Evolutionary conservation across 2,329 filamentous ascomycete species (phyloP).

Genomic region (Pseudogymnoascus sp.): DNA sequence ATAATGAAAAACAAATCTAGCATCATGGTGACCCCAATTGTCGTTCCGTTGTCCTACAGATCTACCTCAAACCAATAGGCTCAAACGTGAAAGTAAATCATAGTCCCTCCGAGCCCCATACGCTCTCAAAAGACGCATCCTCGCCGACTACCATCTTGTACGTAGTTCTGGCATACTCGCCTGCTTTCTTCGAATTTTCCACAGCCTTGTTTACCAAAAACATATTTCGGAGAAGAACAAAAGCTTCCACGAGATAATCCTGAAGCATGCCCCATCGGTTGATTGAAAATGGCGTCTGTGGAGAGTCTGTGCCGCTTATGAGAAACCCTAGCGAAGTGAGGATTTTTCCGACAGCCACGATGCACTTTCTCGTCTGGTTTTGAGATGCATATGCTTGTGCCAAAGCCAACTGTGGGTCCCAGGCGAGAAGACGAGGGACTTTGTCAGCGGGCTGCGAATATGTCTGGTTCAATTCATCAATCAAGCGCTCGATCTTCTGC

Average conservation of each 20-base stretch:
- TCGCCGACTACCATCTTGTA: conserved; percentile 31
- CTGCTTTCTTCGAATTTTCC: conserved; percentile 18
- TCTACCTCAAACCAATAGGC: neutral
- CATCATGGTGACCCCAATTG: neutral
- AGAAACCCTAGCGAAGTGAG: conserved; percentile 11
- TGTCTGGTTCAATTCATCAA: conserved; percentile 18
- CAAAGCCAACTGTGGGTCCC: conserved; percentile 17
- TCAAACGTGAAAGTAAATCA: neutral
- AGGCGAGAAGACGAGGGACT: conserved; percentile 23
- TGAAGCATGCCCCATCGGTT: conserved; percentile 26
- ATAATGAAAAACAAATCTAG: neutral
- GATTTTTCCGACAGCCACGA: neutral
- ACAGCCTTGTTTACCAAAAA: conserved; percentile 20
- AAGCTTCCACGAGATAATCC: conserved; percentile 23
- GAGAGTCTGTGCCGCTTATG: conserved; percentile 9
- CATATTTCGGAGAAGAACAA: conserved; percentile 23
- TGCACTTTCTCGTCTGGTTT: conserved; percentile 1
- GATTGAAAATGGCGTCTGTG: conserved; percentile 9
- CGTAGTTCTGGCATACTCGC: conserved; percentile 25
- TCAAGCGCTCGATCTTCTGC: conserved; percentile 13
- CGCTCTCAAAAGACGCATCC: conserved; percentile 25
- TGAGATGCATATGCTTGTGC: conserved; percentile 12
- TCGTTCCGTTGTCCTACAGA: neutral
- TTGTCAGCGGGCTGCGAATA: conserved; percentile 21
- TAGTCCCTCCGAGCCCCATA: neutral